Evolutionary conservation across 306 rosid species (phyloP).

Genomic region (Inga oerstediana): DNA sequence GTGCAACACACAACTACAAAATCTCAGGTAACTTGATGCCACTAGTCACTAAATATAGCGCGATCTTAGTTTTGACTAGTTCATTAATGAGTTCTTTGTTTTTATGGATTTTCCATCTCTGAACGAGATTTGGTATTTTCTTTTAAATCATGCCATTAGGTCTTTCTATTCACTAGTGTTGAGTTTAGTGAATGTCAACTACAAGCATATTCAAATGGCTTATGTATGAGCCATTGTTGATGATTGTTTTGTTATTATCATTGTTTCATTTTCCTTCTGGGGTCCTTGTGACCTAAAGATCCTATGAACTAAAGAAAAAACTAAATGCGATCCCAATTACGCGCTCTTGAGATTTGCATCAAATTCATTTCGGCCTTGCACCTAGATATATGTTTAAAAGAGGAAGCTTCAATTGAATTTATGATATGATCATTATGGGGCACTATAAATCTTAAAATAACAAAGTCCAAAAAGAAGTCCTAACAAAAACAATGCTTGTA

Average conservation of each 20-base stretch:
- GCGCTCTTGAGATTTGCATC: constrained; percentile 1
- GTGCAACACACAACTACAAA: constrained; percentile 69
- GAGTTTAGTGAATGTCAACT: neutral
- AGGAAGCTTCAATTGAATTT: constrained; percentile 17
- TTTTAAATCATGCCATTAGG: neutral
- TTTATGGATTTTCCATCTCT: neutral
- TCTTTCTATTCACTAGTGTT: constrained; percentile 5
- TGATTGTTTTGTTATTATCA: neutral
- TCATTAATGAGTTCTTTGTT: neutral
- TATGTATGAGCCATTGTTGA: neutral
- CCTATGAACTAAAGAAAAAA: neutral
- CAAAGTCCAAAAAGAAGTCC: neutral
- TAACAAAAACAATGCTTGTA: constrained; percentile 13
- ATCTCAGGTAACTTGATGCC: constrained; percentile 69
- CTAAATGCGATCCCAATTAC: constrained; percentile 11
- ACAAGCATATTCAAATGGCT: neutral
- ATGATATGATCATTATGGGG: constrained; percentile 1
- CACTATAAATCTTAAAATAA: constrained; percentile 14
- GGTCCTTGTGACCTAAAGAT: constrained; percentile 14
- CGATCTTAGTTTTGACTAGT: constrained; percentile 23
- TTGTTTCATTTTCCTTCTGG: constrained; percentile 14
- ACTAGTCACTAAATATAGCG: neutral
- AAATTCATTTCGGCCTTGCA: constrained; percentile 17
- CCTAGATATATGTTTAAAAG: neutral
- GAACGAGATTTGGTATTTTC: constrained; percentile 1